Conservation (phyloP, 352 stramenopile genomes). For the Globisporangium paddicum region DNA sequence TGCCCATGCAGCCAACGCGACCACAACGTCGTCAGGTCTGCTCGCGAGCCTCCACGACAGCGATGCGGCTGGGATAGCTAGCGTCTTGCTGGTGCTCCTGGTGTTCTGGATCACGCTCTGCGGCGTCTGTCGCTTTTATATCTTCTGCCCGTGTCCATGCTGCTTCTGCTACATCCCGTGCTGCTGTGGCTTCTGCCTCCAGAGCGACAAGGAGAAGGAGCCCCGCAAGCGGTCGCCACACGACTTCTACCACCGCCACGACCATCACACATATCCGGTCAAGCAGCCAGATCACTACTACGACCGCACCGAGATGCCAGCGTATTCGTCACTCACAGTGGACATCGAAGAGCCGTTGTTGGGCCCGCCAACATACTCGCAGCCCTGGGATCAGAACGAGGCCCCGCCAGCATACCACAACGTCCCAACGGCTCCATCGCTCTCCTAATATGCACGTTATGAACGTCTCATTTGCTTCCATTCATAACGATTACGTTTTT, state of each 20-base stretch:
- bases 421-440: constrained; percentile 57
- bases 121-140: constrained; percentile 12
- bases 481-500: background rate
- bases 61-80: background rate
- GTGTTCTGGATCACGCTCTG: constrained; percentile 13
- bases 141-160: constrained; percentile 8
- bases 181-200: constrained; percentile 47
- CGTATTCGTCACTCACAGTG: constrained; percentile 26
- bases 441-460: constrained; percentile 22
- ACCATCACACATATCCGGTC: background rate
- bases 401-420: constrained; percentile 41
- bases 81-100: background rate
- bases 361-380: constrained; percentile 28
- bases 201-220: background rate
- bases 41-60: background rate
- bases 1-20: background rate
- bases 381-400: constrained; percentile 30
- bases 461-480: too few relatives aligned
- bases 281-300: background rate
- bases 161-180: constrained; percentile 18
- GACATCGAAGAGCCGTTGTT: constrained; percentile 74
- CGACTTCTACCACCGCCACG: constrained; percentile 2
- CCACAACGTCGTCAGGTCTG: background rate
- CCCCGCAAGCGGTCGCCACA: background rate
- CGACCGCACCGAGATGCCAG: constrained; percentile 10